phyloP scores from a whole-genome alignment of 208 protist species.

The Endotrypanum monterogeii region DNA sequence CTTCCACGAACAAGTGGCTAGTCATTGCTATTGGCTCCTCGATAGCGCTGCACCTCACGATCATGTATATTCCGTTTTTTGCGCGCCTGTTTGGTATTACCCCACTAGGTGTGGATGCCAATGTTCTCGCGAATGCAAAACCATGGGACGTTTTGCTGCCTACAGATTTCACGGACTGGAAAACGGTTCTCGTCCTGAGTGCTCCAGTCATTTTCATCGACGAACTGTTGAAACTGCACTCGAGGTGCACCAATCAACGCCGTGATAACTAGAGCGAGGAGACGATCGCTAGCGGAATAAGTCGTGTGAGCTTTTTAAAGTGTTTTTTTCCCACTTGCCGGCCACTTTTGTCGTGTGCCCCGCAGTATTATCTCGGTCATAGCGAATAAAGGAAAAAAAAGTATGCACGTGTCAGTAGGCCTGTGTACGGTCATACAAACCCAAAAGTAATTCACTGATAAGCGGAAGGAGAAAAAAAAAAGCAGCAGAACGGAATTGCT shows the following conservation, averaged over 20 bases:
- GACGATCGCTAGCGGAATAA: neutral
- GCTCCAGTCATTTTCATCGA: conserved; percentile 95
- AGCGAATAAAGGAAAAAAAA: neutral
- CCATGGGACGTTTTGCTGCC: conserved; percentile 75
- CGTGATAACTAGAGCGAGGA: neutral
- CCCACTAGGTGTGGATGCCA: conserved; percentile 70
- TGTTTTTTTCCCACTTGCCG: too few species aligned
- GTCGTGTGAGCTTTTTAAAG: neutral
- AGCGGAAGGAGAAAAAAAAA: neutral
- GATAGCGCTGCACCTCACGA: conserved; percentile 87
- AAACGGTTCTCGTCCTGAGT: conserved; percentile 84
- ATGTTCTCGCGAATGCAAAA: conserved; percentile 39
- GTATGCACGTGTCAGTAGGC: neutral
- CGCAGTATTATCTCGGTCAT: neutral
- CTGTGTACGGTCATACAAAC: neutral
- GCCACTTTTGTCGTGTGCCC: neutral
- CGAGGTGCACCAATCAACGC: conserved; percentile 32
- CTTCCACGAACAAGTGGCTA: conserved; percentile 79
- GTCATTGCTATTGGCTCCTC: conserved; percentile 84
- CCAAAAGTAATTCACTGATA: neutral
- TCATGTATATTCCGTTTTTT: conserved; percentile 93
- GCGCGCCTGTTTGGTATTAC: conserved; percentile 86
- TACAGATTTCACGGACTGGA: conserved; percentile 88
- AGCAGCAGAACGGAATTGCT: neutral
- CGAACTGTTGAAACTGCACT: conserved; percentile 90